phyloP scores from a whole-genome alignment of 202 grass and related monocot genomes.

The Setaria italica region DNA sequence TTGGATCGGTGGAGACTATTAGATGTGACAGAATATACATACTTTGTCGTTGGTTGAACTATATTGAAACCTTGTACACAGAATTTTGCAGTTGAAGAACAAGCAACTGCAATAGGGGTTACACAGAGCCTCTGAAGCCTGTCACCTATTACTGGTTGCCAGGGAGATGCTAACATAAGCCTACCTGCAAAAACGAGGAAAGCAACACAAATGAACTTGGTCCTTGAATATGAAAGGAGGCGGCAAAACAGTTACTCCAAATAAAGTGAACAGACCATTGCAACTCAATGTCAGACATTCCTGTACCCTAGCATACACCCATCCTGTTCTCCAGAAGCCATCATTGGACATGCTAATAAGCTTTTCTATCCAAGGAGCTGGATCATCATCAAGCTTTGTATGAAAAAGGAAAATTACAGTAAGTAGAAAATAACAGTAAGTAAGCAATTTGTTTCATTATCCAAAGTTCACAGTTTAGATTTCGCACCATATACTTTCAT shows the following conservation, averaged over 20 bases:
- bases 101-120: constrained; percentile 65
- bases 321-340: constrained; percentile 73
- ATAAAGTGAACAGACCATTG: constrained; percentile 65
- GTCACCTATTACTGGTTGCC: constrained; percentile 52
- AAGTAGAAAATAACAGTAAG: constrained; percentile 9
- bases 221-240: background rate
- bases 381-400: constrained; percentile 60
- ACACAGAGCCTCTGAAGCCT: constrained; percentile 55
- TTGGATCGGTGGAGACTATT: background rate
- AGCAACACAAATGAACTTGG: constrained; percentile 26
- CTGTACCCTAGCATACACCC: constrained; percentile 73
- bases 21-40: constrained; percentile 18
- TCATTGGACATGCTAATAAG: constrained; percentile 55
- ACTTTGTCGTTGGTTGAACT: constrained; percentile 72
- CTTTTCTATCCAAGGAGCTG: constrained; percentile 72
- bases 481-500: constrained; percentile 11
- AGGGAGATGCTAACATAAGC: constrained; percentile 58
- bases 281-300: constrained; percentile 63
- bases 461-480: constrained; percentile 13
- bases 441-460: constrained; percentile 18
- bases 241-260: constrained; percentile 5
- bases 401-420: constrained; percentile 27
- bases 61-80: constrained; percentile 76
- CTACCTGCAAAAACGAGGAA: constrained; percentile 53
- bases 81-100: constrained; percentile 58